phyloP scores from a whole-genome alignment of 2,329 filamentous ascomycete species.

The Simplicillium aogashimaense region DNA sequence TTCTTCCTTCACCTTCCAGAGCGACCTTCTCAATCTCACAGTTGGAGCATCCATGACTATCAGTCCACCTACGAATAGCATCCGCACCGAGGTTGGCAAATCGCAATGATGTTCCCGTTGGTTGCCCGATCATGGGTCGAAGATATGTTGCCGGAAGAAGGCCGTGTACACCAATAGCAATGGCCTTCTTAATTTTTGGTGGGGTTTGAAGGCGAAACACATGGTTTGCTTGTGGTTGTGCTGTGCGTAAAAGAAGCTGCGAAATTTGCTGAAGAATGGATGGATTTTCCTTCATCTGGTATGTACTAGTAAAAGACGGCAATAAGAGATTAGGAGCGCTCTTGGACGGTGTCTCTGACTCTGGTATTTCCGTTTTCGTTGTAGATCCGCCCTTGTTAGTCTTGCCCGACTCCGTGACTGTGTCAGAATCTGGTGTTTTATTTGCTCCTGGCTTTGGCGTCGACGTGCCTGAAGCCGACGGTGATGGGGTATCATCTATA shows the following conservation, averaged over 20 bases:
- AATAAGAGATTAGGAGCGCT: constrained; percentile 52
- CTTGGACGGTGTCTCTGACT: constrained; percentile 35
- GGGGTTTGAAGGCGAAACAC: constrained; percentile 60
- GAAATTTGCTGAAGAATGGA: constrained; percentile 60
- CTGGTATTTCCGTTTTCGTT: constrained; percentile 18
- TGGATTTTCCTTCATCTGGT: constrained; percentile 55
- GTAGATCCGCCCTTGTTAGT: constrained; percentile 11
- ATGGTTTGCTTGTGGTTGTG: constrained; percentile 53
- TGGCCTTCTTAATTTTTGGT: constrained; percentile 69
- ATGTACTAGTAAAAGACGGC: constrained; percentile 61
- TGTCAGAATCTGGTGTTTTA: constrained; percentile 10
- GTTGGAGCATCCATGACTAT: constrained; percentile 60
- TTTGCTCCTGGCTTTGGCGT: constrained; percentile 5
- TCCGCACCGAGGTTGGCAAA: constrained; percentile 83
- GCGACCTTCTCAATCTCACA: constrained; percentile 88
- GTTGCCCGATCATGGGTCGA: constrained; percentile 85
- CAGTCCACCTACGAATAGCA: constrained; percentile 75
- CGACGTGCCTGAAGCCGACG: constrained; percentile 18
- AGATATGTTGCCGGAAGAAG: constrained; percentile 83
- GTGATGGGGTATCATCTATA: constrained; percentile 31
- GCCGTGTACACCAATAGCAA: constrained; percentile 91
- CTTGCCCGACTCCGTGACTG: constrained; percentile 6
- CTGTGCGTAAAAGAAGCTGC: constrained; percentile 44
- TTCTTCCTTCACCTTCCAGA: constrained; percentile 88
- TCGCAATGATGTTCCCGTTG: constrained; percentile 87